Evolutionary conservation across 768 basidiomycete genomes (phyloP).

Genomic region (Chalciporus chontae): DNA sequence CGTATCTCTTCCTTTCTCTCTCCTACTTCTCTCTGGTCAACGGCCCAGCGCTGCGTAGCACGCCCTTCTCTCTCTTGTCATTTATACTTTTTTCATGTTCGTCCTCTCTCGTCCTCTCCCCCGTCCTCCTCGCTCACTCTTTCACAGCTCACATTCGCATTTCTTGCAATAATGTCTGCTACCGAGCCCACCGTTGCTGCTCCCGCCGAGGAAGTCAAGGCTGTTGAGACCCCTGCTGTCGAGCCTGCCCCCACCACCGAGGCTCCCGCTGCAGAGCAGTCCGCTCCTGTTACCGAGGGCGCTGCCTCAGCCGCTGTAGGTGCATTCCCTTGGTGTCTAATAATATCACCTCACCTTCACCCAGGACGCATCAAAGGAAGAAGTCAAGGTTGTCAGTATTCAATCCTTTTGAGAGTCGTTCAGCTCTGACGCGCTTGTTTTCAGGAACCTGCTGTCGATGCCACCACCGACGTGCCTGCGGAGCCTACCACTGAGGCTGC

Average conservation of each 20-base stretch:
- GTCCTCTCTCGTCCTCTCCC: constrained; percentile 21
- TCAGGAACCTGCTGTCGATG: constrained; percentile 37
- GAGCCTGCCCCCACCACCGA: constrained; percentile 32
- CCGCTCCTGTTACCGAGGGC: constrained; percentile 30
- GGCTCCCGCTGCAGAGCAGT: constrained; percentile 23
- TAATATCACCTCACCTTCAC: background rate
- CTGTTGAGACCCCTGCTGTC: constrained; percentile 36
- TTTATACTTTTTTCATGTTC: constrained; percentile 50
- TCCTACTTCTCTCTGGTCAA: constrained; percentile 55
- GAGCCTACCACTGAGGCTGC: constrained; percentile 30
- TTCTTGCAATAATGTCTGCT: constrained; percentile 80
- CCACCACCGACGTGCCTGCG: constrained; percentile 17
- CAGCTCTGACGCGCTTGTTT: background rate
- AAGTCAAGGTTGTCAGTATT: constrained; percentile 38
- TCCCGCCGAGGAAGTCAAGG: constrained; percentile 53
- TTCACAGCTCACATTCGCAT: constrained; percentile 51
- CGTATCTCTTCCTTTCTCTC: constrained; percentile 49
- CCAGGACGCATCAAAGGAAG: constrained; percentile 43
- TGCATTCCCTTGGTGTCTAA: constrained; percentile 10
- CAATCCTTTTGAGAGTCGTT: accelerated
- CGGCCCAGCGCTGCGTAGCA: constrained; percentile 54
- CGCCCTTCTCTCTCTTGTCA: constrained; percentile 58
- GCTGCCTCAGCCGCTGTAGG: constrained; percentile 35
- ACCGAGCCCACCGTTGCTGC: constrained; percentile 51
- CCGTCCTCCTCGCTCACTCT: constrained; percentile 1